phyloP scores from a whole-genome alignment of 2,329 filamentous ascomycete species.

The Teratosphaeria destructans region DNA sequence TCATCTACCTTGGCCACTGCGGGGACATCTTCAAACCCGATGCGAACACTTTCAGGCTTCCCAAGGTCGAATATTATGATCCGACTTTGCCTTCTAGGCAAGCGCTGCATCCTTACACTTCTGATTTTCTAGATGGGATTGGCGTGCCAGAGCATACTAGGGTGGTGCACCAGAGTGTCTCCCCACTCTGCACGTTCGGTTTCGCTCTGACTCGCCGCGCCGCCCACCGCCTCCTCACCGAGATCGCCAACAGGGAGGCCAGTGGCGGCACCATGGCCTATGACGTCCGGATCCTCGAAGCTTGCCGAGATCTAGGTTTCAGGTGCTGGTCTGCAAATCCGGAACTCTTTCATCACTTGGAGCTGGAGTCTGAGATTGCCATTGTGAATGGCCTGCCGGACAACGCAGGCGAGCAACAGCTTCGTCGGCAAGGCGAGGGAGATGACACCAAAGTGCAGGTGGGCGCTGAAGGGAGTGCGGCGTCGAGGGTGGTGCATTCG shows the following conservation, averaged over 20 bases:
- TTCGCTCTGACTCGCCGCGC: conserved; percentile 32
- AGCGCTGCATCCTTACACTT: conserved; percentile 29
- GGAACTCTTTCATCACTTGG: conserved; percentile 31
- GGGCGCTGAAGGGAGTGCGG: conserved; percentile 1
- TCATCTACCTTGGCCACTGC: conserved; percentile 33
- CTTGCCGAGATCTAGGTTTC: conserved; percentile 27
- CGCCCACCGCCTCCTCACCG: conserved; percentile 23
- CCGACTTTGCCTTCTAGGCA: conserved; percentile 26
- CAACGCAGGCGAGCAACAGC: conserved; percentile 1
- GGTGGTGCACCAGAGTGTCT: conserved; percentile 31
- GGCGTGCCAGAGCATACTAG: conserved; percentile 28
- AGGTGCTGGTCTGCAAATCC: conserved; percentile 28
- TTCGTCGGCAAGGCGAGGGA: not conserved
- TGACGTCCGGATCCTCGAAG: conserved; percentile 30
- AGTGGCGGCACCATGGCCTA: conserved; percentile 27
- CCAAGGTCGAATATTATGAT: conserved; percentile 23
- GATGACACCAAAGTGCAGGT: not conserved
- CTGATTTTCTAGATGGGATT: conserved; percentile 26
- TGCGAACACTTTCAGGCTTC: conserved; percentile 16
- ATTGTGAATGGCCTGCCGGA: conserved; percentile 11
- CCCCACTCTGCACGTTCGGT: conserved; percentile 36
- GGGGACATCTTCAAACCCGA: conserved; percentile 28
- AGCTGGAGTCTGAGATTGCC: conserved; percentile 28
- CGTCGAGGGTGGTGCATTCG: not conserved
- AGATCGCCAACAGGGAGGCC: conserved; percentile 25